Evolutionary conservation across 2,329 filamentous ascomycete species (phyloP), one percentile per base, ranked within the genome.

Genomic region (Coniochaeta sp.): DNA sequence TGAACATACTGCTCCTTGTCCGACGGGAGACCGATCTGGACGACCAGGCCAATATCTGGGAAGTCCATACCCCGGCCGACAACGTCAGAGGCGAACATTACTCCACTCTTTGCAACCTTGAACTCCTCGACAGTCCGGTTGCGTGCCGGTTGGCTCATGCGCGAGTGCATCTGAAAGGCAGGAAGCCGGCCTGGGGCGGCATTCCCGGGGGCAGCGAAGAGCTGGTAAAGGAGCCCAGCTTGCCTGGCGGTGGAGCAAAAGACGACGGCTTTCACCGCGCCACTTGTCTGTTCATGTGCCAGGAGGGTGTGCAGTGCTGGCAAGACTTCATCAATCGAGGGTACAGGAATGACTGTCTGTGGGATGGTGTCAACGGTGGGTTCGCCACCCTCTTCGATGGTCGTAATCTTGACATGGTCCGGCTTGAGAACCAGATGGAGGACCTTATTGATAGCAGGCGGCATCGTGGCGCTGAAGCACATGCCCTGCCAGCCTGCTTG

Each of bases 381-480:
- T 31, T 81, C 79, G 69, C 96, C 91, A 67, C 91, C 85, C 14
- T 87, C 83, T 60, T 83, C 79, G 40, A 96, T 88, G 59, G 90
- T 95, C 58, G 90, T 89, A 70, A 96, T 87, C 72, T 89, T 92
- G 70, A 90, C 86, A 80, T 93, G 96, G 59, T 85, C 74, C 12
- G 78, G 82, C 63, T 86, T 85, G 69, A 95, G 83, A 1, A 88
- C 89, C 54, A 82, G 72, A 44, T 83, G 80, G 43, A 92, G 89
- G 60, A 96, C 82, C 62, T 88, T 85, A 69, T 92, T 82, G 59
- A 96, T 89, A 70, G 93, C 91, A 26, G 84, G 83, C 43, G 85
- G 88, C 73, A 96, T 89, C 22, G 91, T 96, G 11, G 91, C 91
- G 3, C 88, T 92, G 79, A 95, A 96, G 55, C 95, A 85, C 79